Evolutionary conservation across 192 early-diverging fungal genomes (phyloP).

Genomic region (Gonapodya sp.): DNA sequence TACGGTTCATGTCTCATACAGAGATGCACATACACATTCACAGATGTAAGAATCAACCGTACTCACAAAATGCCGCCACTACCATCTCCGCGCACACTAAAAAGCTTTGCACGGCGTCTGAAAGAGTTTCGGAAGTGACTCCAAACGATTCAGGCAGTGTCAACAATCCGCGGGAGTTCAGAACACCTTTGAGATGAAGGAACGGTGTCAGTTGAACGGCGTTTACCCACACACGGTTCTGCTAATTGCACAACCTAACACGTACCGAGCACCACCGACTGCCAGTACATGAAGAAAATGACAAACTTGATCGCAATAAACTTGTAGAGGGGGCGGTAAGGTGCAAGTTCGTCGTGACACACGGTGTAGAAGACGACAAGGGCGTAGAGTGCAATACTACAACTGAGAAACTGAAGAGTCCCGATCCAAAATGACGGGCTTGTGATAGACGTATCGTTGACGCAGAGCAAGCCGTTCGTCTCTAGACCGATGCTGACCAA

Average conservation of each 20-base stretch:
- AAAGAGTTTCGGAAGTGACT: neutral
- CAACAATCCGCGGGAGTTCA: neutral
- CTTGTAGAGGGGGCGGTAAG: constrained; percentile 1
- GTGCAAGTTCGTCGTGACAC: neutral
- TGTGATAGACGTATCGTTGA: neutral
- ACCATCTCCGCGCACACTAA: constrained; percentile 3
- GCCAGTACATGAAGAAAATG: constrained; percentile 10
- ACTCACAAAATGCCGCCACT: neutral
- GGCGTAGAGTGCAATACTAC: constrained; percentile 7
- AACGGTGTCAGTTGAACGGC: too few species aligned
- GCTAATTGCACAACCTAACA: too few species aligned
- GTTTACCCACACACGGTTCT: too few species aligned
- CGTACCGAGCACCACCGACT: neutral
- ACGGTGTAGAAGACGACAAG: constrained; percentile 1
- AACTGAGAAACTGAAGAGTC: neutral
- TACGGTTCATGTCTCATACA: neutral
- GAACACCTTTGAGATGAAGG: too few species aligned
- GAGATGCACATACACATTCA: neutral
- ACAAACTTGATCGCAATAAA: constrained; percentile 4
- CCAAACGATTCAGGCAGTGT: neutral
- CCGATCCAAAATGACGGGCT: neutral
- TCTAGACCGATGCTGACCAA: neutral
- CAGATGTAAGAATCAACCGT: too few species aligned
- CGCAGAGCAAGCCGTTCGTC: neutral
- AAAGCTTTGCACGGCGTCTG: neutral